phyloP scores from a whole-genome alignment of 2,329 filamentous ascomycete species.

The Westerdykella aurantiaca region DNA sequence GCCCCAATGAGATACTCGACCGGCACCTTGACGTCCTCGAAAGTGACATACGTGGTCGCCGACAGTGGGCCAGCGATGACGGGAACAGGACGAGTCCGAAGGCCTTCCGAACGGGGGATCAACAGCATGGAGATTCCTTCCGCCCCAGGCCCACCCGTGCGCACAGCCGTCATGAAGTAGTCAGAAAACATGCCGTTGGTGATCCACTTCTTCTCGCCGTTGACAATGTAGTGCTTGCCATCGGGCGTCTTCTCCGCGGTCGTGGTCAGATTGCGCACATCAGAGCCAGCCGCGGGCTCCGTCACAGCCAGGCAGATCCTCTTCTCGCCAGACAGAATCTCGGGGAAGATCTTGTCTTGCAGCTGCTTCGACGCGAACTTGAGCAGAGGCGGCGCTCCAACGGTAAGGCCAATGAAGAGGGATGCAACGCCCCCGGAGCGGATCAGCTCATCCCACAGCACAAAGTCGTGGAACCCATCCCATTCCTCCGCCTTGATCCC shows the following conservation, averaged over 20 bases:
- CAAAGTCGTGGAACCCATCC: conserved; percentile 36
- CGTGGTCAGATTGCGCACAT: conserved; percentile 22
- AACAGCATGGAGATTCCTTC: conserved; percentile 28
- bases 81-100: conserved; percentile 19
- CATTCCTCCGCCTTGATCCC: conserved; percentile 39
- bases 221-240: conserved; percentile 33
- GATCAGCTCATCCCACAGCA: conserved; percentile 33
- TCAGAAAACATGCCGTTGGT: conserved; percentile 33
- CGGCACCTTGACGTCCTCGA: conserved; percentile 31
- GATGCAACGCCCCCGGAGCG: conserved; percentile 22
- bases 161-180: conserved; percentile 31
- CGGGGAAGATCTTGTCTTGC: conserved; percentile 19
- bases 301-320: conserved; percentile 29
- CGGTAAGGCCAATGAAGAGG: conserved; percentile 25
- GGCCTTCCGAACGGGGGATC: conserved; percentile 21
- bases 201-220: conserved; percentile 38
- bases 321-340: conserved; percentile 24
- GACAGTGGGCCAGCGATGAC: conserved; percentile 19
- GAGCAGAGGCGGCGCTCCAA: conserved; percentile 25
- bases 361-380: conserved; percentile 17
- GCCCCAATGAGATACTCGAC: conserved; percentile 23
- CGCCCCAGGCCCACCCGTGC: conserved; percentile 15
- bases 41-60: conserved; percentile 26
- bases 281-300: conserved; percentile 24
- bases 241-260: conserved; percentile 22